Evolutionary conservation across 352 stramenopile species (phyloP), one percentile per base, ranked within the genome.

Genomic region (Globisporangium nodosum): DNA sequence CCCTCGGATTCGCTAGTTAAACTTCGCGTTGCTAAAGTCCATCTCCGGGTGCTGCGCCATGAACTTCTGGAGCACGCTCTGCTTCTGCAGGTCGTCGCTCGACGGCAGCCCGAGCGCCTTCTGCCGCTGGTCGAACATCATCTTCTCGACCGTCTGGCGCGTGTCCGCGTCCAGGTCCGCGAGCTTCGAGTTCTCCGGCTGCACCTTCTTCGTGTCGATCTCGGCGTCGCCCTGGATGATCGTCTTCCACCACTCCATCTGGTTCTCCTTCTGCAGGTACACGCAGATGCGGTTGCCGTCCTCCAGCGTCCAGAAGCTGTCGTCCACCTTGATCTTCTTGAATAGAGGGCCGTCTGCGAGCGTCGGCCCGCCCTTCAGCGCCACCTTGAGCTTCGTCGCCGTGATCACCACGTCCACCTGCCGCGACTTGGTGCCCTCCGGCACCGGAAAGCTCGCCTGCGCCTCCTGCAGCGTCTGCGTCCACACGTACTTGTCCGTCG

Each of bases 221-320:
- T 97, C 95, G 0, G 78, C 71, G 66, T 99, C 97, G 31, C 88
- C 90, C 52, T 96, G 68, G 49, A 98, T 93, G 49, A 99, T 92
- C 54, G 81, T 89, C 66, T 98, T 97, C 97, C 97, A 99, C 97
- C 97, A 99, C 85, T 99, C 96, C 96, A 99, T 99, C 70, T 98
- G 82, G 74, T 99, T 99, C 18, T 98, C 85, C 72, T 99, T 99
- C 71, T 98, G 90, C 24, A 99, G 66, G 56, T 97, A 98, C 42
- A 99, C 71, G 45, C 90, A 92, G 49, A 96, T 87, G 54, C 83
- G 81, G 52, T 92, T 91, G 62, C 78, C 72, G 64, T 96, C 87
- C 63, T 96, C 87, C n/a, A 99, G 75, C 6, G 97, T 99, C 97
- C 97, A 99, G 68, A 99, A 99, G 66, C 90, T 98, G 74, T 99